Percentiles rank a stretch among this genome's conserved stretches.
Conservation (phyloP, 2,329 filamentous ascomycete species). For the Neofusicoccum sp. region DNA sequence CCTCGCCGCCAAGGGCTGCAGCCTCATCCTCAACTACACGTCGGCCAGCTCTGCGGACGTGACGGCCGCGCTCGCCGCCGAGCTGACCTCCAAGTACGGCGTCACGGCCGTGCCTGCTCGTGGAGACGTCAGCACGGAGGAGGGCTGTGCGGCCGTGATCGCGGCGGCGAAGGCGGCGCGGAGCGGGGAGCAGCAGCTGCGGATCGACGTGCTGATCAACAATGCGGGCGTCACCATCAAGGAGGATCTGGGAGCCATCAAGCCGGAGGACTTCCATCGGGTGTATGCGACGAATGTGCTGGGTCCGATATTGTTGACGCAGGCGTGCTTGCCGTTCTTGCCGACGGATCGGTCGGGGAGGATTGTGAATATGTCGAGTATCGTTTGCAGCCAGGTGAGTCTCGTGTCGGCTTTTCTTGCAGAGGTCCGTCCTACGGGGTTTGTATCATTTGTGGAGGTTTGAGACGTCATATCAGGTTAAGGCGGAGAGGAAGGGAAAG, state of each 20-base stretch:
- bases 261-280: conserved; percentile 1
- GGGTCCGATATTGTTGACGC: conserved; percentile 16
- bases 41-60: background rate
- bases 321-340: conserved; percentile 12
- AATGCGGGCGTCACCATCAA: conserved; percentile 12
- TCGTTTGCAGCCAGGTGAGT: conserved; percentile 6
- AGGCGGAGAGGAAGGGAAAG: no score
- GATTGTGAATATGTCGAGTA: conserved; percentile 17
- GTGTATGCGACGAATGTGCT: conserved; percentile 22
- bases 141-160: conserved; percentile 6
- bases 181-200: background rate
- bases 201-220: conserved; percentile 17
- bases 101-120: conserved; percentile 11
- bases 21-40: conserved; percentile 20
- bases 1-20: conserved; percentile 20
- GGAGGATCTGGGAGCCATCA: background rate
- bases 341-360: conserved; percentile 15
- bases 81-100: conserved; percentile 5
- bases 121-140: conserved; percentile 13
- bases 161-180: background rate
- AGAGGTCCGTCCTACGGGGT: no score
- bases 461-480: no score
- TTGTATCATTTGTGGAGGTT: no score
- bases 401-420: no score
- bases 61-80: conserved; percentile 2